Evolutionary conservation across 2,329 filamentous ascomycete species (phyloP).

Genomic region (Beauveria brongniartii): DNA sequence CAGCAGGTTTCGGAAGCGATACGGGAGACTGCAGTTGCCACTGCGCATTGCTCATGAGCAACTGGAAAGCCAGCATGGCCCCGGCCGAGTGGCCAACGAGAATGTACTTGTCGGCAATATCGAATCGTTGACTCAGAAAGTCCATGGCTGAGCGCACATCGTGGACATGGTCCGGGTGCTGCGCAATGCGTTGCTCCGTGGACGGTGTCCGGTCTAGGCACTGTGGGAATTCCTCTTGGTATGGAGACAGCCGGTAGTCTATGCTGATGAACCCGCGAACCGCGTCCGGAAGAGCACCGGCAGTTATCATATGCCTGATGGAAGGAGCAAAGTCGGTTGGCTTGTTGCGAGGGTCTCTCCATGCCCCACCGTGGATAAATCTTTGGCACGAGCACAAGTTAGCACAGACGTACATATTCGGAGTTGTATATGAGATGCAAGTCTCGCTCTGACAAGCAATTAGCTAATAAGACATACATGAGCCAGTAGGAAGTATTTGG

Average conservation of each 20-base stretch:
- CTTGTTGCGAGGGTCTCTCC: constrained; percentile 49
- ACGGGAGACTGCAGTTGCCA: constrained; percentile 16
- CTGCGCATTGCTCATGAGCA: constrained; percentile 37
- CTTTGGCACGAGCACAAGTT: constrained; percentile 19
- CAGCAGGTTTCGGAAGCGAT: constrained; percentile 34
- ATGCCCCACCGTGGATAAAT: constrained; percentile 56
- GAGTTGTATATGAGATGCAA: background rate
- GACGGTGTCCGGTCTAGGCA: constrained; percentile 14
- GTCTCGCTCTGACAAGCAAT: background rate
- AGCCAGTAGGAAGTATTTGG: constrained; percentile 25
- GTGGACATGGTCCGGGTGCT: constrained; percentile 51
- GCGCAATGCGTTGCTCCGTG: constrained; percentile 33
- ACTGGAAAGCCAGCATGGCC: constrained; percentile 55
- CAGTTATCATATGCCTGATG: constrained; percentile 33
- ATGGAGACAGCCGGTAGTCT: constrained; percentile 52
- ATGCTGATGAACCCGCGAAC: constrained; percentile 57
- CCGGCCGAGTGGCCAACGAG: constrained; percentile 57
- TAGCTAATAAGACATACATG: constrained; percentile 22
- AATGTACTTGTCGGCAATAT: constrained; percentile 41
- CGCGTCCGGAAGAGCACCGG: constrained; percentile 19
- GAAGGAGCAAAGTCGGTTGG: constrained; percentile 37
- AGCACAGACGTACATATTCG: background rate
- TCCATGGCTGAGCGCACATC: constrained; percentile 47
- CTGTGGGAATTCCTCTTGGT: constrained; percentile 4
- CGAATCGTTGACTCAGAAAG: constrained; percentile 37